Evolutionary conservation across 2,329 filamentous ascomycete species (phyloP), one percentile per base, ranked within the genome.

Genomic region (Lachnellula suecica): DNA sequence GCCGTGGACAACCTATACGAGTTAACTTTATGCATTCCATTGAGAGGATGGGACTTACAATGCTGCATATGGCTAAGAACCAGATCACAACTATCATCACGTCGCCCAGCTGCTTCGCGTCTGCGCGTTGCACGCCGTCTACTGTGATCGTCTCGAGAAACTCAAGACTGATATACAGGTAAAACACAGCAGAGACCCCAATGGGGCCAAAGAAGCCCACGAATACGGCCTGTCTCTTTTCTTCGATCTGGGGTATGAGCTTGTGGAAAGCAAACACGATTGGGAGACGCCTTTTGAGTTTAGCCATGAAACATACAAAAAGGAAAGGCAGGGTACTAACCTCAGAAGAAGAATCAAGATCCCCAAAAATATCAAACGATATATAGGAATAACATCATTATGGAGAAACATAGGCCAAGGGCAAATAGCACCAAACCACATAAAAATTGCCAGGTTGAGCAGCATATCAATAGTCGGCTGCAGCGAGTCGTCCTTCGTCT

Each of bases 381-480:
- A 84, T 22, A 92, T 76, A 0, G 90, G 82, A 23, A 95, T 84
- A 15, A 94, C 79, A 8, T 74, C 66, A 67, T 89, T 93, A 13
- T 77, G 60, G 1, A 78, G 70, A 59, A 97, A 96, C 23, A 73
- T 74, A 4, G 74, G 68, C 92, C 92, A 97, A 0, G 92, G 92
- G 53, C 87, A 89, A 10, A 92, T 82, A 0, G 90, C 89, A 3
- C 91, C 91, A 62, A 89, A 93, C 91, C 91, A 97, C 70, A 96
- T 83, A 68, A 97, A 97, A 35, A 97, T 81, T 17, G 85, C 78
- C 11, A 66, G 31, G 66, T 97, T 97, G 52, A 97, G 84, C 2
- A 97, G 78, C 91, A 96, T 96, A 68, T 97, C 91, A 42, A 97
- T 88, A 0, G 91, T 96, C 0, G 91, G 91, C 67, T 97, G 91